Percentiles rank a stretch among this genome's conserved stretches.
These are phyloP conservation scores for Exophiala sp. DNA, from an alignment of 2,329 filamentous ascomycete genomes.

Conservation along the genomic window DNA sequence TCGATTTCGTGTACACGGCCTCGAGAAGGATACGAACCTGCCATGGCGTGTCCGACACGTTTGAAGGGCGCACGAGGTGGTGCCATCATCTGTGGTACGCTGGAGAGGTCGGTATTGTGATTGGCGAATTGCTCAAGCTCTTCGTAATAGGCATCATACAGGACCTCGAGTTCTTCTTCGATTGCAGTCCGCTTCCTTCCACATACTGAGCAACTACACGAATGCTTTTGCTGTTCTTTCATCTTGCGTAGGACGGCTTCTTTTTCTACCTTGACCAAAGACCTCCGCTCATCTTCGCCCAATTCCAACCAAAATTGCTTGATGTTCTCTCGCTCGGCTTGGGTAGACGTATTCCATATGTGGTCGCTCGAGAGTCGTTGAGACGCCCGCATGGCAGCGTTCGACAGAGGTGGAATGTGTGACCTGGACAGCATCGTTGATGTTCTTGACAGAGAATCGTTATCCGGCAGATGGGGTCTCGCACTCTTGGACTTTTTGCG, in stretches of 20 bases:
- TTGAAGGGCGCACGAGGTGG: constrained; percentile 54
- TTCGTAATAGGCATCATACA: constrained; percentile 98
- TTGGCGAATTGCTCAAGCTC: constrained; percentile 97
- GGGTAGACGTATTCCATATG: constrained; percentile 95
- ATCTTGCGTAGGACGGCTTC: constrained; percentile 97
- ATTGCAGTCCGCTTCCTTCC: constrained; percentile 94
- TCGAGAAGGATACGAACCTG: constrained; percentile 53
- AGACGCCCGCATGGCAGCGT: constrained; percentile 40
- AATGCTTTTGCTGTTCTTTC: constrained; percentile 99
- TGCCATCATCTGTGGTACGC: constrained; percentile 66
- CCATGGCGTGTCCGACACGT: constrained; percentile 39
- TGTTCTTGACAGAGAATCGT: constrained; percentile 17
- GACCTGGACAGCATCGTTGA: constrained; percentile 38
- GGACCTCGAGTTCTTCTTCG: constrained; percentile 92
- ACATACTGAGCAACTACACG: constrained; percentile 96
- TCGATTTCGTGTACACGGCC: constrained; percentile 62
- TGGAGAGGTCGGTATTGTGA: constrained; percentile 61
- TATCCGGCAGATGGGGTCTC: constrained; percentile 5
- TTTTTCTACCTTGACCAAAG: constrained; percentile 95
- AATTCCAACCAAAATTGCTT: constrained; percentile 97
- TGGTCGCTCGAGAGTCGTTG: constrained; percentile 65
- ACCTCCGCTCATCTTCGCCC: constrained; percentile 90
- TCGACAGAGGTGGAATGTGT: constrained; percentile 43
- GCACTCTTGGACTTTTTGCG: constrained; percentile 32
- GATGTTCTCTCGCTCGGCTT: constrained; percentile 93